Evolutionary conservation across 805 yeast genomes (phyloP).

Genomic region (Cyberlindnera amylophila): DNA sequence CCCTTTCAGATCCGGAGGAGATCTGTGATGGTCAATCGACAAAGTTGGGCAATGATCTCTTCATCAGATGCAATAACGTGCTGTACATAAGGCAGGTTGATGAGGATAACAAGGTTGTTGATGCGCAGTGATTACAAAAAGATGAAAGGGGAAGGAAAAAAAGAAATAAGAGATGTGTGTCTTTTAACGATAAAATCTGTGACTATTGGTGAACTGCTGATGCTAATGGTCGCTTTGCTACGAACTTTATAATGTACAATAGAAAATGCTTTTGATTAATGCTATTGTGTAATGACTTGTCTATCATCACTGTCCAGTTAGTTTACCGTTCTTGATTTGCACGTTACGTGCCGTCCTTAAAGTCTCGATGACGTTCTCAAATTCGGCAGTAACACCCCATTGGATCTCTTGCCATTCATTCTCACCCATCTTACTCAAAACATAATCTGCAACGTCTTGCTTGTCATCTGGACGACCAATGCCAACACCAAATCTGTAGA

Average conservation of each 20-base stretch:
- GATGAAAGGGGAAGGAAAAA: not conserved
- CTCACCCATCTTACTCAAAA: conserved; percentile 47
- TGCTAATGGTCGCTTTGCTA: not conserved
- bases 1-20: conserved; percentile 60
- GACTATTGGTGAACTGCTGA: not conserved
- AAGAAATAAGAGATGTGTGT: too few relatives aligned
- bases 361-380: conserved; percentile 35
- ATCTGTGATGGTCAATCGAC: conserved; percentile 44
- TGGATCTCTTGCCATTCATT: conserved; percentile 42
- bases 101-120: conserved; percentile 4
- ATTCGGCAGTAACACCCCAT: conserved; percentile 38
- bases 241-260: not conserved
- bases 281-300: too few relatives aligned
- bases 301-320: not conserved
- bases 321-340: not conserved
- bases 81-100: conserved; percentile 38
- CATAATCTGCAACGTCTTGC: conserved; percentile 51
- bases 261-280: too few relatives aligned
- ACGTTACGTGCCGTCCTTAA: conserved; percentile 3
- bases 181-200: too few relatives aligned
- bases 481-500: conserved; percentile 70
- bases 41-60: conserved; percentile 67
- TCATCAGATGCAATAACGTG: conserved; percentile 89
- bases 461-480: conserved; percentile 62
- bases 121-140: not conserved